Base-by-base conservation (phyloP, 1,139 yeast genomes). In the Hanseniaspora sp. region DNA sequence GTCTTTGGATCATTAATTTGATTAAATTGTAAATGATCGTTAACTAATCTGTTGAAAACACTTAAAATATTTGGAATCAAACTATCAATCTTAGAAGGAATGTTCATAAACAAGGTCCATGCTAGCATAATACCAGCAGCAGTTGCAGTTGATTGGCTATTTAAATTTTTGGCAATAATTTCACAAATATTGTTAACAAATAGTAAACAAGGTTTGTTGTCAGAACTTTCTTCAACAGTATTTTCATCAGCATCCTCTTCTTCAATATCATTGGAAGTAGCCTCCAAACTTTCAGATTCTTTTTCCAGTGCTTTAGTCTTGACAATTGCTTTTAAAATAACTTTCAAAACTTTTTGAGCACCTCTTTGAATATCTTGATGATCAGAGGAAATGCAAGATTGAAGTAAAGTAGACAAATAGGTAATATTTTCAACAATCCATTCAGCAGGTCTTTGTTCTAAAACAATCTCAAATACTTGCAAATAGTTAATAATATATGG, bases 71-170 rank as follows among this genome's bases (percentile, higher is more conserved):
- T 72, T 7, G 90, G 92, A 52, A 90, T 72, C 53, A 87, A 71
- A 0, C 86, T 73, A 60, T 88, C 95, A 56, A 90, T 74, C 6
- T 81, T 76, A 35, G 82, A 76, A 0, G 96, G 95, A 54, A 81
- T 77, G 64, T 78, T 81, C 61, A 80, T 78, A 13, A 87, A 86
- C 56, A 90, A 70, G 0, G 95, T 84, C 83, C 94, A 83, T 1
- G 94, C 82, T 51, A 92, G 72, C 18, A 88, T 83, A 1, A 90
- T 90, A 59, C 96, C 96, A 8, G 96, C 94, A 17, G 95, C 92
- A 52, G 86, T 80, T 7, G 55, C 37, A 0, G 94, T 82, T n/a
- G 86, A 82, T 62, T 83, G 81, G 51, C 82, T 83, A 52, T 84
- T 81, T 60, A 94, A 73, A 66, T 90, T 95, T 63, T 92, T 96